A percentile compares a stretch with the other conserved stretches of the same genome.
Conservation (phyloP, 2,329 filamentous ascomycete genomes). For the Fusarium secorum region DNA sequence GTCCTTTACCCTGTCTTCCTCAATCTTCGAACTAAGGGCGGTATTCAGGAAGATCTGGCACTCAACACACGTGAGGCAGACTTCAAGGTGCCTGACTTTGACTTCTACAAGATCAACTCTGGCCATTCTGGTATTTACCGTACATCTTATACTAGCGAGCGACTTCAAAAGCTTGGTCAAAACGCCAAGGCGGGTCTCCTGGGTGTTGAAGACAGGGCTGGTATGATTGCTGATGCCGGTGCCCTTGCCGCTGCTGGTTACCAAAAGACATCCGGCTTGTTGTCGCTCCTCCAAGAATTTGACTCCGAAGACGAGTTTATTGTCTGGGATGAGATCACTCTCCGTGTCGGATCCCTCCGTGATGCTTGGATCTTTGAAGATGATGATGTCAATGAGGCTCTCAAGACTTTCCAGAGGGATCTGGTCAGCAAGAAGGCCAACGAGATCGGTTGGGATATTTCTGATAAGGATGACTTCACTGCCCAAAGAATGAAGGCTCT, state of each 20-base stretch:
- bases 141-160: conserved; percentile 84
- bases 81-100: conserved; percentile 78
- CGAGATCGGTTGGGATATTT: conserved; percentile 87
- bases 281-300: conserved; percentile 87
- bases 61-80: conserved; percentile 69
- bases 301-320: conserved; percentile 86
- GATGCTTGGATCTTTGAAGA: conserved; percentile 85
- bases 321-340: conserved; percentile 92
- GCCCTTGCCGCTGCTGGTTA: conserved; percentile 90
- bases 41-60: conserved; percentile 78
- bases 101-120: conserved; percentile 97
- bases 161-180: conserved; percentile 85
- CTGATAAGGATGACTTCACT: conserved; percentile 84
- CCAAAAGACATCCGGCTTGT: conserved; percentile 88
- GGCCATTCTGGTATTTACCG: conserved; percentile 94
- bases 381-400: conserved; percentile 71
- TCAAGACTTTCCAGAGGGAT: conserved; percentile 84
- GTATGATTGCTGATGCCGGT: conserved; percentile 93
- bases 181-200: conserved; percentile 77
- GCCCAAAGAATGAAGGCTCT: conserved; percentile 94
- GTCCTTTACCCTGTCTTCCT: conserved; percentile 91
- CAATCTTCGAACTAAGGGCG: conserved; percentile 83
- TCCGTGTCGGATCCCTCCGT: conserved; percentile 79
- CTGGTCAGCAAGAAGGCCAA: conserved; percentile 83
- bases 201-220: conserved; percentile 88